Percentiles rank a stretch among this genome's conserved stretches.
Conservation (phyloP, 352 stramenopile genomes). For the Globisporangium camurandrum region DNA sequence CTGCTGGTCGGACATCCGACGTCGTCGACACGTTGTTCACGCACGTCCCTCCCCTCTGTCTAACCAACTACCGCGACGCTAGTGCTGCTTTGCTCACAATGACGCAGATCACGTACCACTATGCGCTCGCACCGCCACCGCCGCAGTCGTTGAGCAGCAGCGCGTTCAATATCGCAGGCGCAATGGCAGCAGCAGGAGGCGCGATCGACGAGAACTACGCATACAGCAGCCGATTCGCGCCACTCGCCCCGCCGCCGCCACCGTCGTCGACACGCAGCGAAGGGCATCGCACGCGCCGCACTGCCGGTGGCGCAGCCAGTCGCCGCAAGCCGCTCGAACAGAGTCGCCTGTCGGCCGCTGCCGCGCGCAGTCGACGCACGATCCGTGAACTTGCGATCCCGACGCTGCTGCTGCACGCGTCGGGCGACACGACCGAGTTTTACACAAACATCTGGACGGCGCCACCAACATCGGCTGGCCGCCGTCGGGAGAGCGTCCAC, state of each 20-base stretch:
- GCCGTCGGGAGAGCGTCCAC: slow-evolving; percentile 16
- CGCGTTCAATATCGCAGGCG: neutral
- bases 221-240: neutral
- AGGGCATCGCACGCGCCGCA: too few relatives aligned
- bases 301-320: neutral
- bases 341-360: slow-evolving; percentile 37
- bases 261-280: neutral
- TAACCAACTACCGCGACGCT: slow-evolving; percentile 7
- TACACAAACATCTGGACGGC: slow-evolving; percentile 77
- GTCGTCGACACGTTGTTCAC: neutral
- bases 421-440: slow-evolving; percentile 60
- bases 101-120: slow-evolving; percentile 13
- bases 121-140: neutral
- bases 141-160: neutral
- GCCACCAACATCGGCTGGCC: slow-evolving; percentile 12
- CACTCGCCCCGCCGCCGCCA: neutral
- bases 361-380: slow-evolving; percentile 2
- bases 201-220: too few relatives aligned
- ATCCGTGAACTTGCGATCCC: neutral
- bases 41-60: neutral
- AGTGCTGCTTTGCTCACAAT: too few relatives aligned
- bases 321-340: slow-evolving; percentile 51
- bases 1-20: too few relatives aligned
- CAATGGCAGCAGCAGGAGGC: too few relatives aligned
- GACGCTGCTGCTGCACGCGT: slow-evolving; percentile 14